phyloP scores from a whole-genome alignment of 495 filamentous ascomycete species.

The Penicillium pulvis region DNA sequence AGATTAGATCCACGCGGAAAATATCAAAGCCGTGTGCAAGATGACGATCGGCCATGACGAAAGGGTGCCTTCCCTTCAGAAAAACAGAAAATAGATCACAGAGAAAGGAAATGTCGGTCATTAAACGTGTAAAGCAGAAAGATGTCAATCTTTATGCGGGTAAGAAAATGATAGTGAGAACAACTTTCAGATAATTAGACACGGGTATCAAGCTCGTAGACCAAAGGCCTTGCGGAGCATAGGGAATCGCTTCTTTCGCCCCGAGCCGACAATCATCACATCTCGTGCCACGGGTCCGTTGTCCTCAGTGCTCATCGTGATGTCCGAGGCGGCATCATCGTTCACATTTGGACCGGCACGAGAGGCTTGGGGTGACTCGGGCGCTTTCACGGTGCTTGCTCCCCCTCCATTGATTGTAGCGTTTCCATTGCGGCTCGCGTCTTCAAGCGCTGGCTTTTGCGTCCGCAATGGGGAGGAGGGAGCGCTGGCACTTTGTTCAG shows the following conservation, averaged over 20 bases:
- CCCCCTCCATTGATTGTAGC: slow-evolving; percentile 12
- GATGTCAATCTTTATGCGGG: slow-evolving; percentile 11
- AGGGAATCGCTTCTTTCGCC: slow-evolving; percentile 55
- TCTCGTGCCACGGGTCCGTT: slow-evolving; percentile 24
- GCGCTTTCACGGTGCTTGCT: slow-evolving; percentile 14
- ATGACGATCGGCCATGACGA: background rate
- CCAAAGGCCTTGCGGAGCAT: slow-evolving; percentile 52
- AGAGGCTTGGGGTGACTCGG: slow-evolving; percentile 16
- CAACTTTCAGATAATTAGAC: background rate
- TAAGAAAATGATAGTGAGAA: slow-evolving; percentile 2
- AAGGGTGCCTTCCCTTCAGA: background rate
- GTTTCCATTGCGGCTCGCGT: slow-evolving; percentile 11
- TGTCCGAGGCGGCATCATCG: slow-evolving; percentile 22
- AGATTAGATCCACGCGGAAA: slow-evolving; percentile 30
- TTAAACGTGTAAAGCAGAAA: slow-evolving; percentile 21
- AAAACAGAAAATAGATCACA: slow-evolving; percentile 2
- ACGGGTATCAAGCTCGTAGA: slow-evolving; percentile 34
- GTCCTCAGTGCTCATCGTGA: slow-evolving; percentile 21
- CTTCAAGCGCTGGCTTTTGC: slow-evolving; percentile 11
- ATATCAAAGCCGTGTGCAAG: slow-evolving; percentile 6
- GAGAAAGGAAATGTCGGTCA: slow-evolving; percentile 16
- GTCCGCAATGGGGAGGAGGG: slow-evolving; percentile 15
- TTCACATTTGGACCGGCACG: slow-evolving; percentile 24
- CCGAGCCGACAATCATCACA: slow-evolving; percentile 40
- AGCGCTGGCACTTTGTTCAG: slow-evolving; percentile 16